A percentile compares a stretch with the other conserved stretches of the same genome.
These are phyloP conservation scores for Sporothrix euskadiensis DNA, from an alignment of 2,329 filamentous ascomycete species.

Conservation along the genomic window DNA sequence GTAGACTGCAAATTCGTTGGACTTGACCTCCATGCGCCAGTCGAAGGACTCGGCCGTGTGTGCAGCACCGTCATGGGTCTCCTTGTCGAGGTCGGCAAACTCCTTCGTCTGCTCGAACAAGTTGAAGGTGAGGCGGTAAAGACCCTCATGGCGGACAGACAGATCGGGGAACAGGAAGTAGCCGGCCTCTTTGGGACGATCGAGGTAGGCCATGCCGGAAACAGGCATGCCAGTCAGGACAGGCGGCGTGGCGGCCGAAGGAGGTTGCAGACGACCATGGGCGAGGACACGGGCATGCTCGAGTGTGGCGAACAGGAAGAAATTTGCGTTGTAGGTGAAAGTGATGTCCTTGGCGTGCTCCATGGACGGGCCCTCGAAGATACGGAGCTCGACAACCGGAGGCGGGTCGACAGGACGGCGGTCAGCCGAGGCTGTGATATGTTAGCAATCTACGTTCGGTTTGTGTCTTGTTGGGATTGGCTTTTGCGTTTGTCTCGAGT, in stretches of 20 bases:
- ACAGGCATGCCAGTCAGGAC: conserved; percentile 93
- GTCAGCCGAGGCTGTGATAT: conserved; percentile 69
- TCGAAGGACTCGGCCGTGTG: conserved; percentile 61
- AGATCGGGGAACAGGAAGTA: conserved; percentile 99
- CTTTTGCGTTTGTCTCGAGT: neutral
- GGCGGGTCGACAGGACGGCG: conserved; percentile 91
- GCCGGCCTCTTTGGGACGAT: conserved; percentile 75
- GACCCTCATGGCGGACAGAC: conserved; percentile 91
- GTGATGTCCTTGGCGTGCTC: conserved; percentile 70
- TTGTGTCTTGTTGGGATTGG: neutral
- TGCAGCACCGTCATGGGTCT: conserved; percentile 41
- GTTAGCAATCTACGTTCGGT: neutral
- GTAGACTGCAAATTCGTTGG: conserved; percentile 80
- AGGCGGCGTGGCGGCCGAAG: conserved; percentile 69
- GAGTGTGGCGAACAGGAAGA: conserved; percentile 93
- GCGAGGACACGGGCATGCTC: conserved; percentile 83
- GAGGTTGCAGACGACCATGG: conserved; percentile 70
- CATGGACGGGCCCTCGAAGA: conserved; percentile 71
- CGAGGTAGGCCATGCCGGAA: conserved; percentile 92
- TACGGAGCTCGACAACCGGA: conserved; percentile 86
- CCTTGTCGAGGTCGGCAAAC: conserved; percentile 70
- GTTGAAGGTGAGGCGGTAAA: conserved; percentile 87
- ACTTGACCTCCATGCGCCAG: conserved; percentile 88
- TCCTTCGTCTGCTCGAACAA: conserved; percentile 94
- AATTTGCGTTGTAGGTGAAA: conserved; percentile 92